phyloP scores from a whole-genome alignment of 345 rosid genomes.

The Cardamine resedifolia region DNA sequence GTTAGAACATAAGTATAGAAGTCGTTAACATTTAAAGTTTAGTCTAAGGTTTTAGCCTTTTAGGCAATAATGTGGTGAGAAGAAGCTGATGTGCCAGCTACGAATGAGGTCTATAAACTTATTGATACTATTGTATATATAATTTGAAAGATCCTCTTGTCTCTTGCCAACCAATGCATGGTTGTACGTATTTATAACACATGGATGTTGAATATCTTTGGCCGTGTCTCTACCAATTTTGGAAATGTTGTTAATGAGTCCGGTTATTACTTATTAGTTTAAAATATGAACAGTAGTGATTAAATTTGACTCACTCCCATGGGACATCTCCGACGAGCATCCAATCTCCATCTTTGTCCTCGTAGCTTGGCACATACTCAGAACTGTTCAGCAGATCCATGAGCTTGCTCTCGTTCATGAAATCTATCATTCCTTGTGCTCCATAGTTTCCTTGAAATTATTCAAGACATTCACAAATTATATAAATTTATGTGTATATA shows the following conservation, averaged over 20 bases:
- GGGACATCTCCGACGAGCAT: conserved; percentile 99
- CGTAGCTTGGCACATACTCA: conserved; percentile 92
- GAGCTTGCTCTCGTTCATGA: conserved; percentile 93
- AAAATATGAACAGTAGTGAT: conserved; percentile 5
- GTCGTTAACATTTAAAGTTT: conserved; percentile 19
- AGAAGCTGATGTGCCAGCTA: conserved; percentile 38
- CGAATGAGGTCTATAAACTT: conserved; percentile 24
- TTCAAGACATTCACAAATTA: conserved; percentile 22
- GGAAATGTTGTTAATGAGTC: conserved; percentile 21
- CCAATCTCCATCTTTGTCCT: conserved; percentile 98
- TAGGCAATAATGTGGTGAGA: conserved; percentile 23
- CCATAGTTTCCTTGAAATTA: conserved; percentile 40
- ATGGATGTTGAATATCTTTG: conserved; percentile 25
- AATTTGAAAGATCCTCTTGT: conserved; percentile 27
- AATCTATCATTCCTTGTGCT: conserved; percentile 88
- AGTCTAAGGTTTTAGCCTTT: conserved; percentile 14
- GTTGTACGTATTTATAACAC: conserved; percentile 37
- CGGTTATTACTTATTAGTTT: conserved; percentile 4
- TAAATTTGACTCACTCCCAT: conserved; percentile 76
- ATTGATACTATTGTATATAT: conserved; percentile 28
- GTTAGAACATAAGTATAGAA: conserved; percentile 20
- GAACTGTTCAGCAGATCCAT: conserved; percentile 89
- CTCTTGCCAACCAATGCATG: conserved; percentile 41
- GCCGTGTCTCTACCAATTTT: conserved; percentile 31
- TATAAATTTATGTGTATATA: conserved; percentile 20